These are phyloP conservation scores for Aspergillus felis DNA, from an alignment of 2,329 filamentous ascomycete species.

Conservation along the genomic window DNA sequence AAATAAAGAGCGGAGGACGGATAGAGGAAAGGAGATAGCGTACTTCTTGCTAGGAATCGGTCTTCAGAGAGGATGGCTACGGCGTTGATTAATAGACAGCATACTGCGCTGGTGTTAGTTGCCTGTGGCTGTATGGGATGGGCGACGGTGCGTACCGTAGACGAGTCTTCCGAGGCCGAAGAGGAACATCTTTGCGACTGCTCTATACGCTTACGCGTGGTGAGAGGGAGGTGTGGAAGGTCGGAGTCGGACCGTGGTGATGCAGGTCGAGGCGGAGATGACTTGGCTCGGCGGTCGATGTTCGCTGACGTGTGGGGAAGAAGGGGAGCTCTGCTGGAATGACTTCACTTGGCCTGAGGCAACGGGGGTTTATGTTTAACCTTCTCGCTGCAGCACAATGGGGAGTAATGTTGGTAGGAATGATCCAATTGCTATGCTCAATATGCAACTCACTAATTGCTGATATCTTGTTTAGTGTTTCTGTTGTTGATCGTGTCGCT, in stretches of 20 bases:
- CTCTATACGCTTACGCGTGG: background rate
- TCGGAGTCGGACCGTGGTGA: background rate
- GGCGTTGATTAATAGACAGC: conserved; percentile 85
- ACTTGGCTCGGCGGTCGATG: background rate
- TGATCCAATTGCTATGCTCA: background rate
- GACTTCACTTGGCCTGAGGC: background rate
- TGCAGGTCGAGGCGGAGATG: conserved; percentile 15
- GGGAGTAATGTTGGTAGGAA: conserved; percentile 20
- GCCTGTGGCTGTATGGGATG: conserved; percentile 3
- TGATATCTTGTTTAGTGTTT: conserved; percentile 5
- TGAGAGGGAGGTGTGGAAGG: conserved; percentile 2
- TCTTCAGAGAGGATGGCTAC: conserved; percentile 93
- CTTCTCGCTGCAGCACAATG: conserved; percentile 11
- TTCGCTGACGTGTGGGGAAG: background rate
- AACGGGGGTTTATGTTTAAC: background rate
- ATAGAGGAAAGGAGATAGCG: conserved; percentile 5
- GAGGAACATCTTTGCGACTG: conserved; percentile 59
- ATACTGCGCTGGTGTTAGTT: conserved; percentile 49
- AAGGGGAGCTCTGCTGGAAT: background rate
- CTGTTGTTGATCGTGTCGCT: conserved; percentile 48
- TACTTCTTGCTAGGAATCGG: conserved; percentile 81
- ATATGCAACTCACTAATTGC: background rate
- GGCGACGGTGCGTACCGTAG: conserved; percentile 54
- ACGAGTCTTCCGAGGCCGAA: conserved; percentile 67
- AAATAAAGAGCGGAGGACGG: background rate